Evolutionary conservation across 164 flowering plant species (phyloP), one percentile per base, ranked within the genome.

Genomic region (Vitis rupestris): DNA sequence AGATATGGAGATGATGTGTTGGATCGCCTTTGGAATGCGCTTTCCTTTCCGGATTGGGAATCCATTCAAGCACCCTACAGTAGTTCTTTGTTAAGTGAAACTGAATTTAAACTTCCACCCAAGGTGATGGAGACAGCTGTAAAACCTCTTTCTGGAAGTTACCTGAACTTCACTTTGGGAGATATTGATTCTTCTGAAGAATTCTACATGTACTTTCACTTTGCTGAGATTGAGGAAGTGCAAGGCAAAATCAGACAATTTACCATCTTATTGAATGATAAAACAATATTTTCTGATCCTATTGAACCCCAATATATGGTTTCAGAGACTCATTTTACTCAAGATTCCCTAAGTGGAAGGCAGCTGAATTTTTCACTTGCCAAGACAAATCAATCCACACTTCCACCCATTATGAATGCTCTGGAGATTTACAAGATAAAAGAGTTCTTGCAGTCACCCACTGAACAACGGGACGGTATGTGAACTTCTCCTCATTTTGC

Each of bases 381-480:
- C 5, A 66, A 52, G 58, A 74, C 83, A 3, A 57, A 1, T 9
- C 50, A 31, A 9, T 82, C 83, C 52, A 74, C 78, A 15, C 77
- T 65, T 48, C 79, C 80, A 1, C 85, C 85, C 9, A 58, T 78
- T 48, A 11, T 82, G 48, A 82, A 82, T 58, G 85, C 85, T 47
- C 0, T 76, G 19, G 85, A 82, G 70, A 4, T 71, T 37, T 78
- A 69, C 47, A 19, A 3, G 5, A 61, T 57, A 5, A 52, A 47
- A 13, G 50, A 77, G 10, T 17, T 78, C 57, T 51, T 19, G 2
- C 68, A 67, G 23, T 57, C 49, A 31, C 56, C 44, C 27, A 75
- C 83, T 44, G 15, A 60, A 29, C 69, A 68, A 57, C 14, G 14
- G 44, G 78, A 82, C 55, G 81, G 81, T 80, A 74, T 29, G 52